phyloP scores from a whole-genome alignment of 2,329 filamentous ascomycete species.

The Verruconis gallopava region DNA sequence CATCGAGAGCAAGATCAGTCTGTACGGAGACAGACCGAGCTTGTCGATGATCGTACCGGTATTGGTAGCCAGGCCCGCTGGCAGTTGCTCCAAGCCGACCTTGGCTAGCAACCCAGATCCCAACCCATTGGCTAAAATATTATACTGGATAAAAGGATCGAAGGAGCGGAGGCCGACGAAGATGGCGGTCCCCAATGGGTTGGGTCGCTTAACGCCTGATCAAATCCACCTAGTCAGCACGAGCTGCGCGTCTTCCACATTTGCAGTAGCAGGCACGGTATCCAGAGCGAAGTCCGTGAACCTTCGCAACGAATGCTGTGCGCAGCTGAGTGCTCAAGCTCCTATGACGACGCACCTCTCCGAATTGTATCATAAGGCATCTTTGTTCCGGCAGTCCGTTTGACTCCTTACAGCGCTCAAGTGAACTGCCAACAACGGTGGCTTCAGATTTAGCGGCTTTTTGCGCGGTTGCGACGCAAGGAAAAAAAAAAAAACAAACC shows the following conservation, averaged over 20 bases:
- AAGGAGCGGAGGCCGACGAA: constrained; percentile 36
- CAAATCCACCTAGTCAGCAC: no score
- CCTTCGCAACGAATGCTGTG: no score
- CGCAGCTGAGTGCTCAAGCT: no score
- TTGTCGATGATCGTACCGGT: constrained; percentile 29
- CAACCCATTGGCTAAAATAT: constrained; percentile 31
- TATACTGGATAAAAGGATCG: constrained; percentile 37
- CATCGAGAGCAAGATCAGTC: constrained; percentile 41
- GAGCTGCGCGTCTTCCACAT: no score
- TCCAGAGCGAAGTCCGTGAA: no score
- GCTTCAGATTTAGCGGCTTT: no score
- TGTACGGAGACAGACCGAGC: constrained; percentile 37
- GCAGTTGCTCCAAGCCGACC: constrained; percentile 32
- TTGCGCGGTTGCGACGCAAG: no score
- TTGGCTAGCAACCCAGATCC: constrained; percentile 31
- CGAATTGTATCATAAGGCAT: not conserved
- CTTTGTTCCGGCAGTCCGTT: not conserved
- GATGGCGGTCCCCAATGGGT: constrained; percentile 24
- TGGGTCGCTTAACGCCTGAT: constrained; percentile 26
- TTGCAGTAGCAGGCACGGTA: no score
- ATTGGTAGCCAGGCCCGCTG: constrained; percentile 27
- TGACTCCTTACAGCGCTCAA: no score
- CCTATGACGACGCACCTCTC: not conserved
- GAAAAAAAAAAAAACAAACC: no score
- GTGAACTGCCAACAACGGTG: no score